Conservation (phyloP, 306 rosid genomes). For the Sophora flavescens region DNA sequence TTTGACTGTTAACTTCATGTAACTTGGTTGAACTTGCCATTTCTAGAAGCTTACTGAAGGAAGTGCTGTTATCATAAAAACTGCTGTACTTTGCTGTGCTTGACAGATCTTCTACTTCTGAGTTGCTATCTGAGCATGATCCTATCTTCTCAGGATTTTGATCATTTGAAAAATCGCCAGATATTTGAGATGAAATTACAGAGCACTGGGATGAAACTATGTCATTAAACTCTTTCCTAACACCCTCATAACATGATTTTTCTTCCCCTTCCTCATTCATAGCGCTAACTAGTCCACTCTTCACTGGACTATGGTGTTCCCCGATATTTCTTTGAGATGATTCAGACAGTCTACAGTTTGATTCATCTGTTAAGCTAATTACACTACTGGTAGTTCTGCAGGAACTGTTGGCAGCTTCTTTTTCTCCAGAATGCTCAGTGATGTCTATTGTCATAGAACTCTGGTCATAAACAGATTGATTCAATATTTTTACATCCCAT, state of each 20-base stretch:
- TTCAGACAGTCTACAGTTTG: conserved; percentile 52
- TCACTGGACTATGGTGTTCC: conserved; percentile 35
- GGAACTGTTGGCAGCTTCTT: conserved; percentile 47
- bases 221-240: conserved; percentile 50
- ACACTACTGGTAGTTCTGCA: conserved; percentile 41
- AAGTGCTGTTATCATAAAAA: conserved; percentile 41
- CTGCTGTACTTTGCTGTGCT: conserved; percentile 52
- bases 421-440: conserved; percentile 49
- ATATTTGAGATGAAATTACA: conserved; percentile 62
- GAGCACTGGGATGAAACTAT: conserved; percentile 59
- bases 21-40: conserved; percentile 47
- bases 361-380: conserved; percentile 60
- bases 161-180: conserved; percentile 62
- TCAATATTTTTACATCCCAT: conserved; percentile 57
- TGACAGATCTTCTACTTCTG: conserved; percentile 71
- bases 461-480: conserved; percentile 46
- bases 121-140: conserved; percentile 75
- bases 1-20: conserved; percentile 32
- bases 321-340: conserved; percentile 48
- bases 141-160: conserved; percentile 72
- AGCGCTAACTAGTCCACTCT: conserved; percentile 26
- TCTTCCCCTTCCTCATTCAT: conserved; percentile 51
- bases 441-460: conserved; percentile 43
- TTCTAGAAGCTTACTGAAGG: conserved; percentile 47
- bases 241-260: conserved; percentile 47